Conservation (phyloP, 2,329 filamentous ascomycete genomes). For the Trichoderma polysporum region DNA sequence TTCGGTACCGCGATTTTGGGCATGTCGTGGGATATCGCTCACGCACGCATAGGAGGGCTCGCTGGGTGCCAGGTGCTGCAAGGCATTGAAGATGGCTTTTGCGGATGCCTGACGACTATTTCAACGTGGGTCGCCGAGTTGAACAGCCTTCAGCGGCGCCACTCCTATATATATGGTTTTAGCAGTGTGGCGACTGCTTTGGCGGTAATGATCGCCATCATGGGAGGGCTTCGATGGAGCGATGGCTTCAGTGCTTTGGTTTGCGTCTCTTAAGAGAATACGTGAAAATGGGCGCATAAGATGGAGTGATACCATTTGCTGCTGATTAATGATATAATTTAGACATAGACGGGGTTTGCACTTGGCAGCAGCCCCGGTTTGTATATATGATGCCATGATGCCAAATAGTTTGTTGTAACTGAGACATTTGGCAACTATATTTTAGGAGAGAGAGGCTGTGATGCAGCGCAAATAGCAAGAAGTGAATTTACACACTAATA, state of each 20-base stretch:
- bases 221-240: conserved; percentile 75
- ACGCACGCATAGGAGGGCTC: conserved; percentile 55
- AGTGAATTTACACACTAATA: too few relatives aligned
- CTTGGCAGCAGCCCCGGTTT: background rate
- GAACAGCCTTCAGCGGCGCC: conserved; percentile 48
- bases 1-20: conserved; percentile 72
- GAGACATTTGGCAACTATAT: background rate
- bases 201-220: conserved; percentile 63
- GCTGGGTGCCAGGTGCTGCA: conserved; percentile 68
- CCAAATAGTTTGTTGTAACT: too few relatives aligned
- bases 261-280: conserved; percentile 31
- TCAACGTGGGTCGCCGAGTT: conserved; percentile 67
- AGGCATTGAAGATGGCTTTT: conserved; percentile 66
- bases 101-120: conserved; percentile 64
- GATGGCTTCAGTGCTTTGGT: conserved; percentile 49
- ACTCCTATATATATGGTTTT: conserved; percentile 67
- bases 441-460: background rate
- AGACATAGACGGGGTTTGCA: background rate
- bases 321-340: background rate
- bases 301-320: background rate
- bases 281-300: background rate
- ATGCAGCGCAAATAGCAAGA: too few relatives aligned
- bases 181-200: conserved; percentile 61
- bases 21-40: conserved; percentile 77
- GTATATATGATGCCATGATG: background rate